These are phyloP conservation scores for Apiotrichum brassicae DNA, from an alignment of 1,284 basidiomycete species.

Conservation along the genomic window DNA sequence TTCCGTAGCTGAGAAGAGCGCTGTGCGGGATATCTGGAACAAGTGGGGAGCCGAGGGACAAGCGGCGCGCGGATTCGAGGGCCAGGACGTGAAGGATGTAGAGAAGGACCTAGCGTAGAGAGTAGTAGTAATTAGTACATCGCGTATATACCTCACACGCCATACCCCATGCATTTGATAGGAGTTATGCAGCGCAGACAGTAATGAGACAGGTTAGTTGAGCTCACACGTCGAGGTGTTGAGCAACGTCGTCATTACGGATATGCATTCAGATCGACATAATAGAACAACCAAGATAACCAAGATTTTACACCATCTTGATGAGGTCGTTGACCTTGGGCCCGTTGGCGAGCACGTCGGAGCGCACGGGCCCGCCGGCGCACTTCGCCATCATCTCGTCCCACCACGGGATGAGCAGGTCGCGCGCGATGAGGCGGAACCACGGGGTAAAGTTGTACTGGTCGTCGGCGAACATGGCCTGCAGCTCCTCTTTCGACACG, in stretches of 20 bases:
- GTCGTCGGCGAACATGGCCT: constrained; percentile 79
- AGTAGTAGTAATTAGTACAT: no score
- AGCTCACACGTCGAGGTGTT: no score
- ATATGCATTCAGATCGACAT: neutral
- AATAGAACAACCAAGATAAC: neutral
- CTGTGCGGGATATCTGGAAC: constrained; percentile 29
- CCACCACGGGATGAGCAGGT: constrained; percentile 99
- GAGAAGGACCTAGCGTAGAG: neutral
- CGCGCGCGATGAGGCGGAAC: constrained; percentile 97
- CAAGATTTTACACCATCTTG: constrained; percentile 57
- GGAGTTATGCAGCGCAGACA: no score
- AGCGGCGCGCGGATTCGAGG: constrained; percentile 34
- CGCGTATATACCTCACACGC: no score
- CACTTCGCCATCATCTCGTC: constrained; percentile 65
- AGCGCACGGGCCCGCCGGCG: constrained; percentile 31
- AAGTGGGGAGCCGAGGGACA: constrained; percentile 30
- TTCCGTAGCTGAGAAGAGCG: constrained; percentile 33
- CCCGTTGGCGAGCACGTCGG: constrained; percentile 33
- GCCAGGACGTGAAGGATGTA: constrained; percentile 28
- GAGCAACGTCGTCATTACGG: no score
- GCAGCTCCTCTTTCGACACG: constrained; percentile 82
- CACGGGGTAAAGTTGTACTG: constrained; percentile 89
- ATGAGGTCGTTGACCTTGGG: constrained; percentile 60
- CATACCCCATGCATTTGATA: no score
- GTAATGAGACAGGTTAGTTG: no score